Conservation (phyloP, 2,329 filamentous ascomycete genomes). For the Remersonia thermophila region DNA sequence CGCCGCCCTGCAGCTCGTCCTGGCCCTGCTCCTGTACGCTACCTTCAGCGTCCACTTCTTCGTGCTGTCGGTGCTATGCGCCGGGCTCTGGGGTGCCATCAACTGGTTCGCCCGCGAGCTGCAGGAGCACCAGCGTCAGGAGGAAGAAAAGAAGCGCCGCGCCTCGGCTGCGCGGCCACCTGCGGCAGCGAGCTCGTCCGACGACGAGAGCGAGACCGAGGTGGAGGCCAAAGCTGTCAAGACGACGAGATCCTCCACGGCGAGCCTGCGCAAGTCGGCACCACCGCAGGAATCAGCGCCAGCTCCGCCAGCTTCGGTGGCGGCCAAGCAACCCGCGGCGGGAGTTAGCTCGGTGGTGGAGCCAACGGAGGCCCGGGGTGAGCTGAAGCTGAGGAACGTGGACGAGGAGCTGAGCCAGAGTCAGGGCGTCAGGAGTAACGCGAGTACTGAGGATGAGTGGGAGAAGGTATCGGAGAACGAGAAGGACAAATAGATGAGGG, state of each 20-base stretch:
- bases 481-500: conserved; percentile 34
- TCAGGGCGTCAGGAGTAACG: conserved; percentile 40
- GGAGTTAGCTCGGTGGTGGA: conserved; percentile 8
- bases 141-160: conserved; percentile 29
- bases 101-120: conserved; percentile 87
- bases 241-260: conserved; percentile 9
- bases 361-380: too few relatives aligned
- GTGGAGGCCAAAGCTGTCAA: conserved; percentile 26
- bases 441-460: conserved; percentile 92
- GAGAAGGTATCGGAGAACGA: conserved; percentile 75
- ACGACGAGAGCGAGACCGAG: conserved; percentile 39
- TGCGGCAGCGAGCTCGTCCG: conserved; percentile 20
- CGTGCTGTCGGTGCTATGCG: conserved; percentile 66
- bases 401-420: conserved; percentile 29
- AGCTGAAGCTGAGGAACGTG: conserved; percentile 30
- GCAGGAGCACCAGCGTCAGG: conserved; percentile 33
- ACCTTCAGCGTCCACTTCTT: conserved; percentile 86
- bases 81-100: conserved; percentile 79
- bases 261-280: conserved; percentile 14
- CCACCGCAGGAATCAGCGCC: conserved; percentile 22
- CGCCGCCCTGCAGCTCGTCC: conserved; percentile 67
- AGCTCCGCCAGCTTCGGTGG: conserved; percentile 21
- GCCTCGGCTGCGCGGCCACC: conserved; percentile 22
- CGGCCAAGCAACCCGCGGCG: conserved; percentile 17
- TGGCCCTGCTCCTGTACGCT: conserved; percentile 61